Base-by-base conservation (phyloP, 1,284 basidiomycete species). In the Hortiboletus rubellus region DNA sequence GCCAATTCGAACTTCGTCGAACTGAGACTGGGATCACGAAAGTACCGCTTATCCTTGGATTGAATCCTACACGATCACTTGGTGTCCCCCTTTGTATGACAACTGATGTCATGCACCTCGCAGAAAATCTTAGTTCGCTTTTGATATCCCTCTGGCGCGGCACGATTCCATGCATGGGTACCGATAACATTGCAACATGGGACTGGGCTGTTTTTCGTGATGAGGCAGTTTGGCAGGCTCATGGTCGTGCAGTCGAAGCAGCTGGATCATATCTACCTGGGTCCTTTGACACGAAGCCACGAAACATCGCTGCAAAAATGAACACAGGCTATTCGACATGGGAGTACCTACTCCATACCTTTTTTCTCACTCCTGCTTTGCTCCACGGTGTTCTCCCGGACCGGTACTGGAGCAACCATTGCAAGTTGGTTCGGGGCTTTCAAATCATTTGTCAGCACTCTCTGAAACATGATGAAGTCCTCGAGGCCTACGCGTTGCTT, bases 11-110 rank as follows among this genome's bases (percentile, higher is more conserved):
- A 5, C 5, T 27, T 27, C 27, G 5, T 27, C 5, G 51, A 5
- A 58, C 45, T 0, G 55, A 55, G 0, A 70, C 61, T 0, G 57
- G 66, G 0, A 57, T 69, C 0, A 62, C 52, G 0, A 63, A 62
- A 30, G 60, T 61, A 0, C 58, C 55, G 0, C 42, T 69, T 0
- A 55, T 63, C 4, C 34, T 60, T 4, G 63, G 67, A 0, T 44
- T 68, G 1, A 0, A 38, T 9, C 37, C 52, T 0, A 7, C 33
- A 0, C 42, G 40, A 0, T 63, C 34, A 0, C 55, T 72, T 0
- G 57, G 61, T 0, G 33, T 72, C 0, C 66, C 69, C 0, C n/a
- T 49, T 0, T 45, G 6, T 3, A 58, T 59, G 30, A 59, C 36
- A 0, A 41, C 50, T 0, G 46, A 59, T 12, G 27, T 57, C 9